Evolutionary conservation across 768 basidiomycete species (phyloP), one percentile per base, ranked within the genome.

Genomic region (Mycena maculata): DNA sequence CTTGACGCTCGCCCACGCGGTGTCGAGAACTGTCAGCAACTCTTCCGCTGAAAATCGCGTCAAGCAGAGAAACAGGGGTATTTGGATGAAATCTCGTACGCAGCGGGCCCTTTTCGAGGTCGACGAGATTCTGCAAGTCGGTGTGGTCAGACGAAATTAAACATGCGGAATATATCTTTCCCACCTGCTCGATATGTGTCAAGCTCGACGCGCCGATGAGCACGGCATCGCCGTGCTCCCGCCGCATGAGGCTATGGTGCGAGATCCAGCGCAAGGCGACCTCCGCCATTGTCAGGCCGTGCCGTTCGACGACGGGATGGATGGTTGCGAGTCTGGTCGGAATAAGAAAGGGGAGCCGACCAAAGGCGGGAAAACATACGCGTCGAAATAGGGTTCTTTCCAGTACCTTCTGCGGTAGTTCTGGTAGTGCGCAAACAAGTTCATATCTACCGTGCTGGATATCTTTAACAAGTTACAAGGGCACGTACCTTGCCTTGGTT

Each of bases 211-310:
- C 84, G 16, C 84, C 85, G 50, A 86, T 82, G 53, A 86, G 78
- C 60, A 85, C 77, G n/a, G 76, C 74, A 59, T 81, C 79, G 4
- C 74, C 75, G 9, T 71, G 63, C 22, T 78, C 76, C 22, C 74
- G 74, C 33, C 75, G 77, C 62, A 84, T 72, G 15, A 77, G 67
- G 20, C 81, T 82, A 69, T 86, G 85, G 70, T 86, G 84, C 22
- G 79, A 76, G 41, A 82, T 67, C 85, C 85, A 85, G 16, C 85
- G 76, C 18, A 87, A 71, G 0, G 82, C 85, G n/a, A 79, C 73
- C 69, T 86, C 84, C 8, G 80, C 72, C 59, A 83, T 76, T 0
- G 83, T 83, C 33, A 85, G 65, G 16, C 71, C 71, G 60, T 81
- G 76, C 57, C 76, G 71, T 33, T 79, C 72, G 1, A 69, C 72